Evolutionary conservation across 352 stramenopile genomes (phyloP), one percentile per base, ranked within the genome.

Genomic region (Phytophthora rubi): DNA sequence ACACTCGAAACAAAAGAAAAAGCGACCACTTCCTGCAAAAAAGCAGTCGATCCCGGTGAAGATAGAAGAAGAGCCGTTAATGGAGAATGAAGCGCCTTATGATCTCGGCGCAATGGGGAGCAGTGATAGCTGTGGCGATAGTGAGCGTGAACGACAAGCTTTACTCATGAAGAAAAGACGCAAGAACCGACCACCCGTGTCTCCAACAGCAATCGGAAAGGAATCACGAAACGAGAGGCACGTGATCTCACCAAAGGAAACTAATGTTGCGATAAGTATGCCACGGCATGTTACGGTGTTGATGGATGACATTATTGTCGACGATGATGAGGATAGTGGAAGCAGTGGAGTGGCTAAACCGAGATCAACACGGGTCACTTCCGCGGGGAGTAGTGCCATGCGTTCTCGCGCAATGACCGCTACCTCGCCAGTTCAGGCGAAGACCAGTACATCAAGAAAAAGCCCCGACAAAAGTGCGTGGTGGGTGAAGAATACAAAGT

Each of bases 271-370:
- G n/a, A 0, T 23, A 21, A 16, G 45, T 2, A 68, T 73, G 53
- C 53, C 59, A 28, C 52, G 66, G 16, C 66, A 73, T 53, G 59
- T 69, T 35, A 73, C 59, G 1, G 53, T 69, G 37, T 52, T 45
- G 45, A 64, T 64, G 66, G 66, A 73, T 62, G 59, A 73, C 12
- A 73, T 73, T 61, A 73, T 73, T 21, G 66, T 69, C n/a, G 66
- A 73, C 21, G 65, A 72, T 10, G 64, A 71, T 44, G 56, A 59
- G 1, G 65, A 72, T 32, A 67, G 53, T 21, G 59, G 54, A 35
- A 37, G 35, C n/a, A 47, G 49, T 35, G 42, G 16, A 9, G 45
- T 32, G 28, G 15, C 15, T 21, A 48, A 48, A 6, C 42, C 42
- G 16, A 48, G 16, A 48, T 21, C 42, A 48, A 48, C 15, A 39